Evolutionary conservation across 768 basidiomycete genomes (phyloP), one percentile per base, ranked within the genome.

Genomic region (Omphalotus guepiniiformis): DNA sequence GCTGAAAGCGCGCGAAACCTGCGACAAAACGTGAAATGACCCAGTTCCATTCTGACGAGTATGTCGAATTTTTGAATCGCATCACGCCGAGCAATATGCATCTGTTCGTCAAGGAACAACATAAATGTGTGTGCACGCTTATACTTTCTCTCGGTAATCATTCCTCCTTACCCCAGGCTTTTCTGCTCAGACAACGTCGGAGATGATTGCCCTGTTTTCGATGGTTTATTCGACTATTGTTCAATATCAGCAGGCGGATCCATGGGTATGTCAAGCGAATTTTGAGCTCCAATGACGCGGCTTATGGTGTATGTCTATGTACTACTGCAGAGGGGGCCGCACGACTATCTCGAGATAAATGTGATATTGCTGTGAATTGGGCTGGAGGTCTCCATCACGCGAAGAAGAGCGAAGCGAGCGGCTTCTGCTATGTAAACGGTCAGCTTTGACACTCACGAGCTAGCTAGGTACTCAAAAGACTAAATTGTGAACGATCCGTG

Each of bases 1-100:
- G 45, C 35, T 25, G 37, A 22, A 58, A 99, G 96, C 83, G 96
- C 51, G 96, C 96, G 3, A 99, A 99, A 76, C 96, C 96, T 5
- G 96, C 96, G 6, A 99, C 96, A 2, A 96, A 96, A 69, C 88
- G 96, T 51, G 96, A 99, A 66, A 98, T 99, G 96, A 95, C 96
- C 16, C 90, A 99, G 61, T 99, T 98, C 62, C 95, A 98, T 66
- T 94, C 95, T 3, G 95, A 99, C 65, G 96, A 98, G 74, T 99
- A 98, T 64, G 90, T 98, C 49, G 96, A 98, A 57, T 98, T 99
- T 67, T 76, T 98, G 42, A 87, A 83, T 63, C 80, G 88, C 56
- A 95, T 98, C 56, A 92, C 87, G 1, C 95, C 96, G 0, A 88
- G 84, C 65, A 97, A 95, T 65, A 96, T 96, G 84, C 88, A 89